Base-by-base conservation (phyloP, 768 basidiomycete species). In the Pholiota conissans region DNA sequence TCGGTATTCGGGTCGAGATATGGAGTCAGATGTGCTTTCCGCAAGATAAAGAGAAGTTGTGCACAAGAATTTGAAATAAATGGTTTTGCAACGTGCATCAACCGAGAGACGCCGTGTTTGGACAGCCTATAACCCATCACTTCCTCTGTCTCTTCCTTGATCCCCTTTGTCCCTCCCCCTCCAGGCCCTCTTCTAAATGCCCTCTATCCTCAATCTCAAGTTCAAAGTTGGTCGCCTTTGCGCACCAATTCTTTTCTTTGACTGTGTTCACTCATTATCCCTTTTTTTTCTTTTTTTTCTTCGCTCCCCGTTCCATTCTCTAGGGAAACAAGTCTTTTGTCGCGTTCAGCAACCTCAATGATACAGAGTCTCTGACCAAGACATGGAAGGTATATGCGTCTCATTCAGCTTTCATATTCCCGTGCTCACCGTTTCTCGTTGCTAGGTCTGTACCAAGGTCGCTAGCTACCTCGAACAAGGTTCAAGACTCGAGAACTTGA, bases 271-370 rank as follows among this genome's bases (percentile, higher is more conserved):
- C 42, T 45, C 42, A 45, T 45, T 45, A 10, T 39, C 27, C 42
- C 54, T 55, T 62, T 58, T 63, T 61, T 61, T 54, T 6, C 50
- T 53, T 45, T 49, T 61, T 56, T n/a, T 54, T 59, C 58, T 55
- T 58, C 55, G 55, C 61, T 60, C 34, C 45, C 53, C 53, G 57
- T 60, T 56, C 59, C 55, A 52, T 55, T 62, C 64, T 51, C 68
- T 81, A 92, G 91, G 90, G 92, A 75, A 94, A 94, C 85, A 94
- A 93, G 80, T 93, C 92, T 71, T 94, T 94, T 72, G 90, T 93
- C 73, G 91, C 92, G 60, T 94, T 94, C 77, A 90, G 89, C 72
- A 91, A 93, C 76, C 83, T 94, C 74, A 76, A 83, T 76, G 92
- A 94, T 76, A 79, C 84, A 52, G 92, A 94, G 71, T 82, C 90